Percentiles rank a stretch among this genome's conserved stretches.
These are phyloP conservation scores for Pilobolus umbonatus DNA, from an alignment of 192 early-diverging fungal genomes.

Conservation along the genomic window DNA sequence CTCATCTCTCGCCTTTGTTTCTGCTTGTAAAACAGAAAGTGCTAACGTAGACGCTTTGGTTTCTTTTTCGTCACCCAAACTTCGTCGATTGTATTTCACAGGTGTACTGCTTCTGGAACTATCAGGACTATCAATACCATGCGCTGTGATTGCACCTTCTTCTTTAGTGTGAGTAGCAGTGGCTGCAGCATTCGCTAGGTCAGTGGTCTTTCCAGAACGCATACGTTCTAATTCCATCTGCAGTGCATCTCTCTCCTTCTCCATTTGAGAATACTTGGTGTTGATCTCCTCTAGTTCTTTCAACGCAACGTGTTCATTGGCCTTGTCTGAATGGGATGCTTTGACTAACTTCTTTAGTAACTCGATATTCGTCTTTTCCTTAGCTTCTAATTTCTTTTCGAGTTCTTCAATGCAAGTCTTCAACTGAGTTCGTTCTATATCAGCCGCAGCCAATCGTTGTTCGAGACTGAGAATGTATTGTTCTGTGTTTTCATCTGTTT, in stretches of 20 bases:
- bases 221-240: conserved; percentile 2
- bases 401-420: conserved; percentile 10
- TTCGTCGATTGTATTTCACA: conserved; percentile 3
- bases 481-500: conserved; percentile 42
- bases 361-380: conserved; percentile 10
- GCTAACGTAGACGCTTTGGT: conserved; percentile 9
- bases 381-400: conserved; percentile 15
- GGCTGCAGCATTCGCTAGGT: background rate
- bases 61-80: conserved; percentile 4
- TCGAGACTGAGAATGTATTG: conserved; percentile 42
- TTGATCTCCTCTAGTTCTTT: conserved; percentile 20
- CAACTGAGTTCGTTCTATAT: conserved; percentile 14
- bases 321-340: background rate
- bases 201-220: background rate
- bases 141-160: no score
- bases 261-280: conserved; percentile 7
- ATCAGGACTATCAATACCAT: no score
- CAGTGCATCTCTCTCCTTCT: conserved; percentile 9
- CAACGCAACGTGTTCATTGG: conserved; percentile 8
- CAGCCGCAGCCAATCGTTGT: conserved; percentile 25
- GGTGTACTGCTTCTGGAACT: background rate
- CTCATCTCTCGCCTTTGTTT: conserved; percentile 5
- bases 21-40: conserved; percentile 6
- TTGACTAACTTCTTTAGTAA: conserved; percentile 12
- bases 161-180: background rate